Evolutionary conservation across 2,329 filamentous ascomycete genomes (phyloP), one percentile per base, ranked within the genome.

Genomic region (Fonsecaea nubica): DNA sequence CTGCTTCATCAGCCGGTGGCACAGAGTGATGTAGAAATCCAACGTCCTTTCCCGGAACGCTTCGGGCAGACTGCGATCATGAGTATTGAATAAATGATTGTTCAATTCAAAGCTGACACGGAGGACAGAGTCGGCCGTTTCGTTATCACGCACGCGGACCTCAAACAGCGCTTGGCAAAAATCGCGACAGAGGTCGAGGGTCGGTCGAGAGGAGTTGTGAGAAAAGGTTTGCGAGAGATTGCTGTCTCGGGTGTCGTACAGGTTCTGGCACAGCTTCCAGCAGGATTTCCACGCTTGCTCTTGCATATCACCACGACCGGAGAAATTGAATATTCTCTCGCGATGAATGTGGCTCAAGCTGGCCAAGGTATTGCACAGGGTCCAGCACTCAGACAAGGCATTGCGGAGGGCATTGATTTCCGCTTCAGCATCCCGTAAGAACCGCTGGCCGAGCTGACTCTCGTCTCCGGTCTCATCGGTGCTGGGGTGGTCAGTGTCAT

Each of bases 1-100:
- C 77, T 97, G 92, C 77, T 96, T 97, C 93, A 97, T 97, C n/a
- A 97, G 80, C 45, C 94, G 89, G 77, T 97, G 94, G 75, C 94
- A 97, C 2, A 98, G 79, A 0, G 94, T 96, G 72, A 97, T 90
- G 75, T 97, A 97, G 74, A 97, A 97, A 74, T 97, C 94, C 64
- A 98, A 79, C 0, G 94, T 97, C 65, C 93, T 85, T 78, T 97
- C 93, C 60, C 90, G 87, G 76, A 98, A 97, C 0, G 90, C 88
- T 74, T 96, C 92, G 0, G 93, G 94, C 3, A 97, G 82, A 62
- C 87, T 89, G 36, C 90, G 87, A 76, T 96, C 92, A 74, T 97
- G 92, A 0, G 92, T 93, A 75, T 94, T 97, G 80, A 94, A 97
- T 1, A 98, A 84, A 77, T 98, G 93, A 73, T 96, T 97, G 79